Conservation (phyloP, 345 rosid genomes). For the Hibiscus trionum region DNA sequence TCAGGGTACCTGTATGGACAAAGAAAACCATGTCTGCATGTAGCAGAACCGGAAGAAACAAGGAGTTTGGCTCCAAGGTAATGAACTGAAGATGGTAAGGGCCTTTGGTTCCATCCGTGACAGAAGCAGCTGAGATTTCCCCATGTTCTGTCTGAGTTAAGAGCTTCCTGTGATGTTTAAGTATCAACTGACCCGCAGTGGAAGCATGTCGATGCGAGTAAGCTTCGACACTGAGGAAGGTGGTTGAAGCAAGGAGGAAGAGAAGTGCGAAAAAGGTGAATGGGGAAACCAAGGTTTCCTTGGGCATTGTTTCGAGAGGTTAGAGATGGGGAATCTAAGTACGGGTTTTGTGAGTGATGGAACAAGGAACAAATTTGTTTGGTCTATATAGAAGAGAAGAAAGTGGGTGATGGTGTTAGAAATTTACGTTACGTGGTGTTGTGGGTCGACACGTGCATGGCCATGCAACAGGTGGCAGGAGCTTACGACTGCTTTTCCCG, state of each 20-base stretch:
- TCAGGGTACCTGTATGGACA: slow-evolving; percentile 53
- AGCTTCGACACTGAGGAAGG: slow-evolving; percentile 9
- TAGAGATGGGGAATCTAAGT: background rate
- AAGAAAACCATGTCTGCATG: slow-evolving; percentile 79
- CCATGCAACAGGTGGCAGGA: slow-evolving; percentile 30
- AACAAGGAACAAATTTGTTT: background rate
- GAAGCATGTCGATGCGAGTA: background rate
- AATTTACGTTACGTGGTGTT: background rate
- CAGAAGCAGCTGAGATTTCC: slow-evolving; percentile 43
- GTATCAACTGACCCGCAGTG: slow-evolving; percentile 28
- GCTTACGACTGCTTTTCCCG: background rate
- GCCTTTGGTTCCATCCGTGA: slow-evolving; percentile 40
- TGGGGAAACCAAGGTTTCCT: slow-evolving; percentile 13
- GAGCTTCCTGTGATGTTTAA: slow-evolving; percentile 43
- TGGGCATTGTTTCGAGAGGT: slow-evolving; percentile 12
- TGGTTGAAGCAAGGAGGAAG: slow-evolving; percentile 1
- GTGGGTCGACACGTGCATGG: slow-evolving; percentile 38
- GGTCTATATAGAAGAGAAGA: background rate
- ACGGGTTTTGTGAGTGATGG: background rate
- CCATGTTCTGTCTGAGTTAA: slow-evolving; percentile 47
- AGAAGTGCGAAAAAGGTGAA: background rate
- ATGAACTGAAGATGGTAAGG: slow-evolving; percentile 60
- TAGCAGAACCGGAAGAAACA: slow-evolving; percentile 81
- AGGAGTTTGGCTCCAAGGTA: slow-evolving; percentile 67
- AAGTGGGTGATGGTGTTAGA: background rate